Conservation (phyloP, 257 asterid genomes). For the Lithospermum erythrorhizon region DNA sequence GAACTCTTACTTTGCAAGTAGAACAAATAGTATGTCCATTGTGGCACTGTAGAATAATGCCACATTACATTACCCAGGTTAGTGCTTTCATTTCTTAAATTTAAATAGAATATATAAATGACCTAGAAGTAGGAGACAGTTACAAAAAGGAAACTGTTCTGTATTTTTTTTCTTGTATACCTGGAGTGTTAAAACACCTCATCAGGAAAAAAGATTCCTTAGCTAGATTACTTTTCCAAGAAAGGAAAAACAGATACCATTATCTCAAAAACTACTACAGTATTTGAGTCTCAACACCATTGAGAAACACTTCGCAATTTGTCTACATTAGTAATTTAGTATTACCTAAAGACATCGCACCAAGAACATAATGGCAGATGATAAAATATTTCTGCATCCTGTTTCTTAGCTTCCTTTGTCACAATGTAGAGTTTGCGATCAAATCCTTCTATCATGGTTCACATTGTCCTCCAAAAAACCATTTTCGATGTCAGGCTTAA, state of each 20-base stretch:
- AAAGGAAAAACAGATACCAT: not conserved
- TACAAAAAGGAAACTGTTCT: too few species aligned
- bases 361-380: not conserved
- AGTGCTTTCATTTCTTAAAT: not conserved
- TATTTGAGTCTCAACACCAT: not conserved
- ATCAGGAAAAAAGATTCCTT: not conserved
- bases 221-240: not conserved
- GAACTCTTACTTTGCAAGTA: not conserved
- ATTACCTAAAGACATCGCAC: not conserved
- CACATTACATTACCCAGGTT: not conserved
- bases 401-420: not conserved
- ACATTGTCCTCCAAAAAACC: not conserved
- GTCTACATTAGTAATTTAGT: not conserved
- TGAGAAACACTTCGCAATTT: not conserved
- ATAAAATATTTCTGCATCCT: not conserved
- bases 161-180: too few species aligned
- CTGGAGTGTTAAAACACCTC: not conserved
- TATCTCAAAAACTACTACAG: not conserved
- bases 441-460: not conserved
- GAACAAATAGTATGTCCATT: not conserved
- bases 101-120: too few species aligned
- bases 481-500: not conserved
- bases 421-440: not conserved
- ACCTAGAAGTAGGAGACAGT: too few species aligned
- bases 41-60: not conserved